Conservation (phyloP, 2,329 filamentous ascomycete genomes). For the Aspergillus novoparasiticus region DNA sequence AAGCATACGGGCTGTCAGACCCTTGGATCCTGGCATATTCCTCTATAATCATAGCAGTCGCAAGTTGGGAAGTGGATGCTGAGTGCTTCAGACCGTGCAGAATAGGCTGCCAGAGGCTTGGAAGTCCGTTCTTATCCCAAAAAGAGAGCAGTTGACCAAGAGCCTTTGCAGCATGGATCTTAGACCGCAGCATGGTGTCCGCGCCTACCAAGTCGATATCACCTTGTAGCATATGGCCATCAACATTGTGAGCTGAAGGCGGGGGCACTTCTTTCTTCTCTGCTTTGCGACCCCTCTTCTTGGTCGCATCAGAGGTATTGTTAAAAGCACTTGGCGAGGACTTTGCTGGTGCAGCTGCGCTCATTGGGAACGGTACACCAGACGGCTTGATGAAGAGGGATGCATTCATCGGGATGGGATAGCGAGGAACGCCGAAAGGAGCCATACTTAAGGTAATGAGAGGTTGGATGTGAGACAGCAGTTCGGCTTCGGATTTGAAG, state of each 20-base stretch:
- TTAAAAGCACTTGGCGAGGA: slow-evolving; percentile 47
- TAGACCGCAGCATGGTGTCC: slow-evolving; percentile 84
- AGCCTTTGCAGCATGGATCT: slow-evolving; percentile 82
- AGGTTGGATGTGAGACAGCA: slow-evolving; percentile 74
- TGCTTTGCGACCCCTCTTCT: slow-evolving; percentile 79
- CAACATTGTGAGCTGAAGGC: slow-evolving; percentile 84
- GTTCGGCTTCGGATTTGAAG: slow-evolving; percentile 69
- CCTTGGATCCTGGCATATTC: slow-evolving; percentile 71
- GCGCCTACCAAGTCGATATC: slow-evolving; percentile 92
- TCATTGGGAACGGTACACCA: slow-evolving; percentile 73
- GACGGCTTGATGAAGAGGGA: slow-evolving; percentile 91
- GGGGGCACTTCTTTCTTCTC: slow-evolving; percentile 76
- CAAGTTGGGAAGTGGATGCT: slow-evolving; percentile 83
- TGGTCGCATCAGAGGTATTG: slow-evolving; percentile 61
- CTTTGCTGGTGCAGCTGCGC: slow-evolving; percentile 37
- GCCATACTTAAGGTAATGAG: slow-evolving; percentile 83
- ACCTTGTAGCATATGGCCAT: slow-evolving; percentile 96
- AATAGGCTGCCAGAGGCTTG: slow-evolving; percentile 65
- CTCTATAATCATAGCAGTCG: slow-evolving; percentile 80
- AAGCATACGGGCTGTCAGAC: slow-evolving; percentile 34
- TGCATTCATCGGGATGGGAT: slow-evolving; percentile 90
- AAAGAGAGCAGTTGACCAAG: slow-evolving; percentile 81
- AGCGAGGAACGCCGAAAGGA: slow-evolving; percentile 86
- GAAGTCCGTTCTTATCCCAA: slow-evolving; percentile 62
- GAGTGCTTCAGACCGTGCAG: slow-evolving; percentile 69